phyloP scores from a whole-genome alignment of 1,284 basidiomycete genomes.

The Xerocomus nothofagi region DNA sequence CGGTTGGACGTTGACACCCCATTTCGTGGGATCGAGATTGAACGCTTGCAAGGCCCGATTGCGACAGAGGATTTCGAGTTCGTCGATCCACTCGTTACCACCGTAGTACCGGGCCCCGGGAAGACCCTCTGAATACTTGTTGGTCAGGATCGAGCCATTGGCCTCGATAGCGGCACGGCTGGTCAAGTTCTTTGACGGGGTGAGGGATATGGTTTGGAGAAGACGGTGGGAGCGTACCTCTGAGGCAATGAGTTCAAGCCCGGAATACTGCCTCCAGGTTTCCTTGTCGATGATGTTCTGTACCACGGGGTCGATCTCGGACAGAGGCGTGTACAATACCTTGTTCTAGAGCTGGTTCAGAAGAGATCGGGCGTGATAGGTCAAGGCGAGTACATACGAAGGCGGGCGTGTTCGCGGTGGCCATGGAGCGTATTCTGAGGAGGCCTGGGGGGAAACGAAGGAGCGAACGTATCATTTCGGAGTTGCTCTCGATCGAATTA shows the following conservation, averaged over 20 bases:
- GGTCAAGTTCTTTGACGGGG: constrained; percentile 77
- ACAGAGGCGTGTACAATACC: constrained; percentile 82
- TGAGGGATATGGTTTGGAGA: constrained; percentile 15
- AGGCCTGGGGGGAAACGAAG: constrained; percentile 24
- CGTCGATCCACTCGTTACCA: constrained; percentile 96
- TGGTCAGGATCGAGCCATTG: constrained; percentile 98
- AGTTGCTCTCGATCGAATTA: constrained; percentile 7
- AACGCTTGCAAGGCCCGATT: constrained; percentile 96
- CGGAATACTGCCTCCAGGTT: constrained; percentile 97
- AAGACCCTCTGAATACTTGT: constrained; percentile 97
- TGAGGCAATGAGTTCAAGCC: constrained; percentile 95
- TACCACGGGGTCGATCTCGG: constrained; percentile 92
- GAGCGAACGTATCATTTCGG: constrained; percentile 35
- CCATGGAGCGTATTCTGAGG: constrained; percentile 50
- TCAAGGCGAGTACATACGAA: constrained; percentile 49
- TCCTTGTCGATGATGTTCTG: constrained; percentile 99
- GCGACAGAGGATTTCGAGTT: constrained; percentile 93
- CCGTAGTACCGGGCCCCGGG: constrained; percentile 97
- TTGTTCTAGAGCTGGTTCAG: constrained; percentile 68
- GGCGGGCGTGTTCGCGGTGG: constrained; percentile 54
- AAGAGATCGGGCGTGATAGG: not conserved
- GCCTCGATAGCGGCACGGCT: constrained; percentile 95
- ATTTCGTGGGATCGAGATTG: constrained; percentile 89
- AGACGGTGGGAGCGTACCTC: constrained; percentile 53
- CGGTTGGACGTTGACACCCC: constrained; percentile 99